phyloP scores from a whole-genome alignment of 2,329 filamentous ascomycete genomes.

The Fusarium sp. region DNA sequence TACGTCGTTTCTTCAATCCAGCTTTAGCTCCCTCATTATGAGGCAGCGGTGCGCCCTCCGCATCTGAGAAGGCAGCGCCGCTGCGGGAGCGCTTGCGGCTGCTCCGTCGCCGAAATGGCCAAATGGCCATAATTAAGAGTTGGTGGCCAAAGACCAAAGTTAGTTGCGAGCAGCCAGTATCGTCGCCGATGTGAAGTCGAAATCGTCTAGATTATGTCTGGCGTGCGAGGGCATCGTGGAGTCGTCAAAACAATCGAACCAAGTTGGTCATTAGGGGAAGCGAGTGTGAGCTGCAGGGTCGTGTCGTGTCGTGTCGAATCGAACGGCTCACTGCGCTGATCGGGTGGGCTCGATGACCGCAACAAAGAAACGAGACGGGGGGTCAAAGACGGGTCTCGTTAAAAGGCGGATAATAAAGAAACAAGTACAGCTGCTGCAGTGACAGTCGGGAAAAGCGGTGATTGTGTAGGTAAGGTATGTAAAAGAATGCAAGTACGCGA shows the following conservation, averaged over 20 bases:
- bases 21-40: constrained; percentile 48
- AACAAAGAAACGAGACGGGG: constrained; percentile 18
- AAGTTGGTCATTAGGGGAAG: constrained; percentile 39
- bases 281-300: constrained; percentile 33
- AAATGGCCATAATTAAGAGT: constrained; percentile 72
- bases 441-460: constrained; percentile 34
- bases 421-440: constrained; percentile 29
- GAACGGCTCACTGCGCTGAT: constrained; percentile 39
- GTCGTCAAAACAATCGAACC: constrained; percentile 39
- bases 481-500: constrained; percentile 42
- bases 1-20: constrained; percentile 54
- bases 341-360: constrained; percentile 24
- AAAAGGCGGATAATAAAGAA: constrained; percentile 18
- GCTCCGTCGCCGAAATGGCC: constrained; percentile 82
- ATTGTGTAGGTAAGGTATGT: constrained; percentile 28
- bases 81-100: constrained; percentile 67
- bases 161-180: constrained; percentile 38
- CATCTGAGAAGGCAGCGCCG: constrained; percentile 63
- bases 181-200: constrained; percentile 38
- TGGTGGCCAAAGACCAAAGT: constrained; percentile 34
- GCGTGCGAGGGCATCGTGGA: constrained; percentile 46
- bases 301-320: constrained; percentile 12
- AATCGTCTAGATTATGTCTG: constrained; percentile 39
- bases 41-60: constrained; percentile 55
- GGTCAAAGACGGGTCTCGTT: constrained; percentile 31